Evolutionary conservation across 179 eudicot species (phyloP), one percentile per base, ranked within the genome.

Genomic region (Silene coronaria): DNA sequence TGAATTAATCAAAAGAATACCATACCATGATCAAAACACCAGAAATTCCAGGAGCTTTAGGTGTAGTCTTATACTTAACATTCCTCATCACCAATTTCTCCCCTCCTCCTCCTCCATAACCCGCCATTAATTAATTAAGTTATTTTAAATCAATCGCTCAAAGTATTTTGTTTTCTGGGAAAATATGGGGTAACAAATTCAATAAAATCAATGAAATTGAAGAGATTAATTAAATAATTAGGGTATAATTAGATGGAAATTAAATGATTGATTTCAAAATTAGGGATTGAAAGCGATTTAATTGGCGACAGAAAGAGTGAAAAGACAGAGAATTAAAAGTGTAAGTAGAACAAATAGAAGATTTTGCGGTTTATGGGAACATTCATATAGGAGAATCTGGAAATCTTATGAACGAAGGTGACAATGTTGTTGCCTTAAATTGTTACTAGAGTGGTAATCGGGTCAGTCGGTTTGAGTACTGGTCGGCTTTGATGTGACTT

Each of bases 1-100:
- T 24, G 19, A 63, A 45, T 12, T 21, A 34, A 2, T 36, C 6
- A 6, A 32, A 16, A 46, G 8, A 53, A 67, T 6, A 61, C 61
- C 57, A 42, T 84, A 94, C 97, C 91, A 94, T 60, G 42, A 81
- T 83, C 76, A 94, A 72, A 11, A 85, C 71, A 17, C 98, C 98
- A 28, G 92, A 85, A 24, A 79, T 67, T 21, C 94, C 96, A n/a
- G 97, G 84, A 38, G 82, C 88, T 81, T 92, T 94, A 38, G 85
- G 70, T 5, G 86, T n/a, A 10, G 87, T 61, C 75, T 90, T 94
- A 72, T 87, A 86, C 87, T 88, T 94, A 59, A 83, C 96, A 34
- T 90, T 90, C 85, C 7, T 79, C 64, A 58, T 57, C 2, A 74
- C 86, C 42, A 83, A 58, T 27, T 23, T 64, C 30, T 62, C 80